Conservation (phyloP, 352 stramenopile genomes). For the Phytophthora hibernalis region DNA sequence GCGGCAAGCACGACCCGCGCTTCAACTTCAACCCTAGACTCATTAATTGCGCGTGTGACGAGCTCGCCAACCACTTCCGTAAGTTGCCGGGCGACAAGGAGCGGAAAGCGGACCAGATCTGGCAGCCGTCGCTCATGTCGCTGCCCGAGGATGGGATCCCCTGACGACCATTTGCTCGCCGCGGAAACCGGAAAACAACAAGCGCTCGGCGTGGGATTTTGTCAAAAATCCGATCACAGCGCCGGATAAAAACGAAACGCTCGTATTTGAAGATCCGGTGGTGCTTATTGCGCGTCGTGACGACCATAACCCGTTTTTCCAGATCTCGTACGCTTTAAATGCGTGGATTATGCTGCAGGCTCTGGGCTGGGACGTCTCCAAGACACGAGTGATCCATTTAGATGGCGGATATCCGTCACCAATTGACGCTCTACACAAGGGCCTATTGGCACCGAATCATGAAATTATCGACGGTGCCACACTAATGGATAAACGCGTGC, state of each 20-base stretch:
- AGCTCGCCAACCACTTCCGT: conserved; percentile 38
- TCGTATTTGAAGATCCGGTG: conserved; percentile 40
- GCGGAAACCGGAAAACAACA: not conserved
- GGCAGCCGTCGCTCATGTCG: conserved; percentile 20
- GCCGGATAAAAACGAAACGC: conserved; percentile 28
- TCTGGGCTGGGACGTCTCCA: conserved; percentile 39
- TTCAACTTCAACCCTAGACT: conserved; percentile 38
- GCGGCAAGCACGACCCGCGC: conserved; percentile 38
- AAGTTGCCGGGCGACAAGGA: conserved; percentile 25
- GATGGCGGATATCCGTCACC: conserved; percentile 52
- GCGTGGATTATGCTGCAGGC: conserved; percentile 48
- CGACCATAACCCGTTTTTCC: conserved; percentile 68
- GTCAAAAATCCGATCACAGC: conserved; percentile 32
- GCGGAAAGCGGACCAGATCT: conserved; percentile 37
- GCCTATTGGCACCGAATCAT: conserved; percentile 38
- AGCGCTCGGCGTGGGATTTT: conserved; percentile 38
- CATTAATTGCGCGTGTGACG: conserved; percentile 39
- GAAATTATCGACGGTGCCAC: conserved; percentile 38
- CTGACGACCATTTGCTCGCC: conserved; percentile 24
- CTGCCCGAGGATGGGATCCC: conserved; percentile 7
- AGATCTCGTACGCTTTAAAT: conserved; percentile 51
- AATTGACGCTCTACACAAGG: conserved; percentile 55
- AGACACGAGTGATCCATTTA: conserved; percentile 53
- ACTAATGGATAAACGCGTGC: conserved; percentile 39
- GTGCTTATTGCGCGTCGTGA: conserved; percentile 52